Evolutionary conservation across 306 rosid genomes (phyloP).

Genomic region (Corylus avellana): DNA sequence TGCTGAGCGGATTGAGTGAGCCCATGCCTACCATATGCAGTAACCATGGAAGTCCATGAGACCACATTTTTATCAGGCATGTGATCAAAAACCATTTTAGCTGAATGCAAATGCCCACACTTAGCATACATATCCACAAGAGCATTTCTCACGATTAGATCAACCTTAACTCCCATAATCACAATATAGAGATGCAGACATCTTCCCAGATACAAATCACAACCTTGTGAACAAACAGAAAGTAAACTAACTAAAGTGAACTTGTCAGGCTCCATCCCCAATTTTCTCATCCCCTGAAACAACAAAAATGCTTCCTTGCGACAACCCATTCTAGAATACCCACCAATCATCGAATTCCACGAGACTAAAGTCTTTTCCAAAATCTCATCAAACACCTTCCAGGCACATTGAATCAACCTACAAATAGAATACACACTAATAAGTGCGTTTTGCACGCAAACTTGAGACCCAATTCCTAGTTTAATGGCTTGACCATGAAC

Average conservation of each 20-base stretch:
- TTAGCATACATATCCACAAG: slow-evolving; percentile 73
- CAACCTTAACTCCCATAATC: slow-evolving; percentile 47
- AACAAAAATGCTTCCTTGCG: slow-evolving; percentile 38
- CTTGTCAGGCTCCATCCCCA: slow-evolving; percentile 52
- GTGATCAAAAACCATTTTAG: slow-evolving; percentile 41
- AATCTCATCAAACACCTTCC: slow-evolving; percentile 59
- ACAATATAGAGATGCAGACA: slow-evolving; percentile 51
- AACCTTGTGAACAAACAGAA: slow-evolving; percentile 58
- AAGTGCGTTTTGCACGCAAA: slow-evolving; percentile 55
- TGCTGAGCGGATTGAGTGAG: slow-evolving; percentile 40
- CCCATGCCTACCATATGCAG: slow-evolving; percentile 64
- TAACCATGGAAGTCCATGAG: slow-evolving; percentile 67
- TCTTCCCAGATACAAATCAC: slow-evolving; percentile 53
- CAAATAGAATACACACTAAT: slow-evolving; percentile 46
- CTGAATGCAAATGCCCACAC: slow-evolving; percentile 56
- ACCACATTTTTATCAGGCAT: slow-evolving; percentile 59
- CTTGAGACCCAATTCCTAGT: slow-evolving; percentile 54
- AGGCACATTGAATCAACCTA: slow-evolving; percentile 46
- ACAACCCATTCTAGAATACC: slow-evolving; percentile 50
- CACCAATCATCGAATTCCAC: slow-evolving; percentile 73
- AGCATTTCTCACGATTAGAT: slow-evolving; percentile 60
- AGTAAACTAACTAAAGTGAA: slow-evolving; percentile 67
- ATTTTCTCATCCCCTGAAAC: slow-evolving; percentile 51
- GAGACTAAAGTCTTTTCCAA: slow-evolving; percentile 57
- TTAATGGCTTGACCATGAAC: slow-evolving; percentile 60